Base-by-base conservation (phyloP, 148 eudicot species). In the Linanthus parryae region DNA sequence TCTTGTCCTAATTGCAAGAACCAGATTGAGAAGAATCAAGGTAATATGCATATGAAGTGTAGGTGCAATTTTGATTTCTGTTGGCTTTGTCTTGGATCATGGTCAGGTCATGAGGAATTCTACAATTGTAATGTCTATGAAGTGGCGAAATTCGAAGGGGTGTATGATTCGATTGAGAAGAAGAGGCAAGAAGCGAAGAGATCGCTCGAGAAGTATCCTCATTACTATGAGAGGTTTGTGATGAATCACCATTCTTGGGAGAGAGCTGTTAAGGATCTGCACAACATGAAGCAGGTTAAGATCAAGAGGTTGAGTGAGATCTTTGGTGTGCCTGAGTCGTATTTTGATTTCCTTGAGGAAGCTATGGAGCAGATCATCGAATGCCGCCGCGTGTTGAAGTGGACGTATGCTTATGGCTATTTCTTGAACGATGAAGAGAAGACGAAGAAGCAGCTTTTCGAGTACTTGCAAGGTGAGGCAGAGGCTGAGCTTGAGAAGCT, bases 341-440 rank as follows among this genome's bases (percentile, higher is more conserved):
- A 77, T 29, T 77, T 88, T 44, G 75, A 74, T 45, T 84, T 88
- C 64, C 57, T 88, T 27, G 29, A 67, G 33, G 85, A 89, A 66
- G 90, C 94, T 7, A 84, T 94, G 94, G 66, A 58, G 46, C 95
- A 85, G 85, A 79, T 86, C 17, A 69, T 82, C 36, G 86, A 86
- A 51, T 86, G 95, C 64, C 69, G 95, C 52, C 77, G 78, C 50
- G 88, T 86, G 38, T 57, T 82, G 34, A 85, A 76, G 58, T 81
- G 95, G 88, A 78, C 88, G 0, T 85, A 79, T 55, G 95, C 88
- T 9, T 86, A 82, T 63, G 90, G 84, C 5, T 82, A 65, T 48
- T 82, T 76, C 57, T 36, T 85, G 8, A 83, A 81, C 22, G 81
- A 74, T 55, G 34, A 65, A 15, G 95, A 85, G 44, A 27, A 7